Conservation (phyloP, 2,329 filamentous ascomycete species). For the Xylariaceae sp. region DNA sequence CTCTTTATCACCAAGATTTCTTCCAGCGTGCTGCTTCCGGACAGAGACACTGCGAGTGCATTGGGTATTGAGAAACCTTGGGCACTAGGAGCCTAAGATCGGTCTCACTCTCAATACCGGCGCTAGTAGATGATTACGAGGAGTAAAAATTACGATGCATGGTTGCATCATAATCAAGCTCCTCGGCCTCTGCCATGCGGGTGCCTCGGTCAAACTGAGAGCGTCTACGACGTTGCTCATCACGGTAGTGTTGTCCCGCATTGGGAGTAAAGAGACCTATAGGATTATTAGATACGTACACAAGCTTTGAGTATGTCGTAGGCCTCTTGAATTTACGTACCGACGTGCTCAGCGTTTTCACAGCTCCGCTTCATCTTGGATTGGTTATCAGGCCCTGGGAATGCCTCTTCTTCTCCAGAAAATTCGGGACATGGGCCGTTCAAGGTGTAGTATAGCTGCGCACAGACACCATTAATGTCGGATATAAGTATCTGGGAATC, state of each 20-base stretch:
- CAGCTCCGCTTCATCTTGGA: slow-evolving; percentile 84
- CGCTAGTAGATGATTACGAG: slow-evolving; percentile 18
- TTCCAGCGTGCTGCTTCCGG: not conserved
- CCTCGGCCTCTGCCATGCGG: slow-evolving; percentile 61
- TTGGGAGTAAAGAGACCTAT: slow-evolving; percentile 75
- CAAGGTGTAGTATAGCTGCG: slow-evolving; percentile 47
- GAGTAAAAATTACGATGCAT: slow-evolving; percentile 37
- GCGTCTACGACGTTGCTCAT: slow-evolving; percentile 69
- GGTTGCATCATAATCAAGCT: slow-evolving; percentile 48
- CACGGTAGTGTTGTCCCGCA: slow-evolving; percentile 64
- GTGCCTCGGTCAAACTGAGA: slow-evolving; percentile 81
- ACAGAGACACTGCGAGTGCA: slow-evolving; percentile 8
- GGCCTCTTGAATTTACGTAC: slow-evolving; percentile 42
- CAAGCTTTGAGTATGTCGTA: not conserved
- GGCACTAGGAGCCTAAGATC: not conserved
- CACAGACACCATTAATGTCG: slow-evolving; percentile 16
- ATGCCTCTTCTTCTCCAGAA: slow-evolving; percentile 66
- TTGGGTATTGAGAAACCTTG: slow-evolving; percentile 9
- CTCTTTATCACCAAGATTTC: not conserved
- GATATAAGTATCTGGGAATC: not conserved
- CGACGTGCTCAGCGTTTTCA: slow-evolving; percentile 79
- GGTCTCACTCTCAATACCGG: slow-evolving; percentile 13
- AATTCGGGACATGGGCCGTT: slow-evolving; percentile 45
- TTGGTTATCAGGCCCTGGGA: slow-evolving; percentile 75
- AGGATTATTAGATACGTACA: slow-evolving; percentile 10